Evolutionary conservation across 495 filamentous ascomycete species (phyloP).

Genomic region (Penicillium coprophilum): DNA sequence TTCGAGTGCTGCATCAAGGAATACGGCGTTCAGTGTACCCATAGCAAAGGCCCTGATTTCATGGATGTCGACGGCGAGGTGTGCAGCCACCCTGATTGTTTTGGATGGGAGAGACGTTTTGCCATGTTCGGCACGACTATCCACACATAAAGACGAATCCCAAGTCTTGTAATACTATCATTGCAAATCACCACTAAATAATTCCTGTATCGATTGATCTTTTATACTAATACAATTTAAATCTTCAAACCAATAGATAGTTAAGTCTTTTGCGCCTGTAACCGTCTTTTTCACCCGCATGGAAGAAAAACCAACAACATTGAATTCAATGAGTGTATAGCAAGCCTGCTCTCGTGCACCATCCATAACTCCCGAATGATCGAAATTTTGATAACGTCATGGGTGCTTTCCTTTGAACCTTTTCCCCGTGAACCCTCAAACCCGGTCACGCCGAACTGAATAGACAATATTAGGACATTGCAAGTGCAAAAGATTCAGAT

Average conservation of each 20-base stretch:
- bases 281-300: slow-evolving; percentile 5
- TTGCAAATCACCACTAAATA: slow-evolving; percentile 4
- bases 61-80: slow-evolving; percentile 23
- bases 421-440: slow-evolving; percentile 9
- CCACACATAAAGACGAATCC: slow-evolving; percentile 14
- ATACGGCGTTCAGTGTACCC: slow-evolving; percentile 48
- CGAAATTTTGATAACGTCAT: slow-evolving; percentile 12
- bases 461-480: slow-evolving; percentile 4
- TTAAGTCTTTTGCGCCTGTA: slow-evolving; percentile 3
- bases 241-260: not conserved
- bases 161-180: not conserved
- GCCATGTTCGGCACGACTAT: slow-evolving; percentile 51
- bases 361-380: slow-evolving; percentile 10
- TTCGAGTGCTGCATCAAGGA: slow-evolving; percentile 52
- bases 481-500: slow-evolving; percentile 3
- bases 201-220: slow-evolving; percentile 1
- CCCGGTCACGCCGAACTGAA: slow-evolving; percentile 10
- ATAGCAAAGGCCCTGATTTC: slow-evolving; percentile 25
- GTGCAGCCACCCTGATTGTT: slow-evolving; percentile 36
- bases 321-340: slow-evolving; percentile 2
- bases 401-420: slow-evolving; percentile 1
- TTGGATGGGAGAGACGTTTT: slow-evolving; percentile 54
- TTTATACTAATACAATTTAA: slow-evolving; percentile 14
- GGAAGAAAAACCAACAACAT: not conserved
- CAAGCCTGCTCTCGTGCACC: slow-evolving; percentile 14